A percentile compares a stretch with the other conserved stretches of the same genome.
Evolutionary conservation across 1,284 basidiomycete species (phyloP).

Genomic region (Ceratobasidium sp.): DNA sequence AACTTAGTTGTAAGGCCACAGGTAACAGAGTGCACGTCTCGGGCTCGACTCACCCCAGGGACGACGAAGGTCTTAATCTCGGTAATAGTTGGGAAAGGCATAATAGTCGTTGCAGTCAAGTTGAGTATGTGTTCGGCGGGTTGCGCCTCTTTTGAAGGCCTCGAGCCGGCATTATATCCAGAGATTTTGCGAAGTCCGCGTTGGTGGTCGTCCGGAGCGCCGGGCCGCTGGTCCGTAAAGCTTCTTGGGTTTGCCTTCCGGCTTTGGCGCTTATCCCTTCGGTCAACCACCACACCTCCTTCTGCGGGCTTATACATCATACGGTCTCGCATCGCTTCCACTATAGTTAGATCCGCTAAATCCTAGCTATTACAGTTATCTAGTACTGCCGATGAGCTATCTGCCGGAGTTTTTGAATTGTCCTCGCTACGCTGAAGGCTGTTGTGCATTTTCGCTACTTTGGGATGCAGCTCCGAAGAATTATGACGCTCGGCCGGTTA

Average conservation of each 20-base stretch:
- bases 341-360: background rate
- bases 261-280: slow-evolving; percentile 20
- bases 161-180: slow-evolving; percentile 37
- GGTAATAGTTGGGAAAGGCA: slow-evolving; percentile 52
- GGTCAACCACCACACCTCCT: background rate
- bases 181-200: slow-evolving; percentile 3
- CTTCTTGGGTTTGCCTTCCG: slow-evolving; percentile 5
- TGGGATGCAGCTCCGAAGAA: slow-evolving; percentile 33
- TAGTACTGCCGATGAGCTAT: background rate
- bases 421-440: background rate
- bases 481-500: slow-evolving; percentile 15
- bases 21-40: background rate
- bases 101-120: slow-evolving; percentile 3
- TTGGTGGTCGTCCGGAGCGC: background rate
- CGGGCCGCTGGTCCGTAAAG: slow-evolving; percentile 24
- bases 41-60: slow-evolving; percentile 42
- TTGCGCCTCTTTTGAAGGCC: slow-evolving; percentile 34
- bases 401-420: background rate
- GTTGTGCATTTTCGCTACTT: background rate
- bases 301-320: too few relatives aligned
- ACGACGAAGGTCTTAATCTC: slow-evolving; percentile 53
- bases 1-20: background rate
- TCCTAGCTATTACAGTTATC: too few relatives aligned
- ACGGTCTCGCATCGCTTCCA: background rate
- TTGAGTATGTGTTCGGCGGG: background rate